Evolutionary conservation across 2,329 filamentous ascomycete genomes (phyloP), one percentile per base, ranked within the genome.

Genomic region (Rachicladosporium sp.): DNA sequence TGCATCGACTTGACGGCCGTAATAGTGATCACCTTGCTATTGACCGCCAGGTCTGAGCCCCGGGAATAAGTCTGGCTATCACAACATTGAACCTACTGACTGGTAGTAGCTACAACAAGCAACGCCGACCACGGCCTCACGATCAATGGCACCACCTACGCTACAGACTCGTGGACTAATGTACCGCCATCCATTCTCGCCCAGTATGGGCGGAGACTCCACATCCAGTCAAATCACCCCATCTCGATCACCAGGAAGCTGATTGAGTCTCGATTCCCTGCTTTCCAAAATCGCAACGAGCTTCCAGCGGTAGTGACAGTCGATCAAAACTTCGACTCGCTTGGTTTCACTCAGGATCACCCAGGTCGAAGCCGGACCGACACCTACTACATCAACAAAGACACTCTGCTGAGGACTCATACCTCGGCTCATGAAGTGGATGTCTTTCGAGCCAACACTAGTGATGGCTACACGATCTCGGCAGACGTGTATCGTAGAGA

Each of bases 401-500:
- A 76, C 37, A 93, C 83, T 0, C 78, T 98, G 2, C 67, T 98
- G 32, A 76, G 91, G 41, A 98, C 91, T 1, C 91, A 98, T 61
- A 96, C 89, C 2, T 91, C 84, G 50, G 91, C 91, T 0, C 91
- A 98, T 58, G 86, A 98, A 61, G 76, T 83, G 52, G 77, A 91
- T 57, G 71, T 82, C 43, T 85, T 96, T 70, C 70, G 79, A 49
- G 69, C 73, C 43, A 77, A 87, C 62, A 64, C 74, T 49, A 82
- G 73, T 51, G 73, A 78, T 30, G 91, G 89, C 3, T 98, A 87
- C 58, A 81, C 93, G 29, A 83, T 98, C 57, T 82, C 82, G 43
- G 91, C 89, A 15, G 91, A 98, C 59, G 91, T 98, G 11, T 98
- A 96, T 62, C 78, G 91, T 33, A 75, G 91, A 48, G 91, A 98